A percentile compares a stretch with the other conserved stretches of the same genome.
Conservation (phyloP, 1,139 yeast species). For the Saccharomycopsis phalli region DNA sequence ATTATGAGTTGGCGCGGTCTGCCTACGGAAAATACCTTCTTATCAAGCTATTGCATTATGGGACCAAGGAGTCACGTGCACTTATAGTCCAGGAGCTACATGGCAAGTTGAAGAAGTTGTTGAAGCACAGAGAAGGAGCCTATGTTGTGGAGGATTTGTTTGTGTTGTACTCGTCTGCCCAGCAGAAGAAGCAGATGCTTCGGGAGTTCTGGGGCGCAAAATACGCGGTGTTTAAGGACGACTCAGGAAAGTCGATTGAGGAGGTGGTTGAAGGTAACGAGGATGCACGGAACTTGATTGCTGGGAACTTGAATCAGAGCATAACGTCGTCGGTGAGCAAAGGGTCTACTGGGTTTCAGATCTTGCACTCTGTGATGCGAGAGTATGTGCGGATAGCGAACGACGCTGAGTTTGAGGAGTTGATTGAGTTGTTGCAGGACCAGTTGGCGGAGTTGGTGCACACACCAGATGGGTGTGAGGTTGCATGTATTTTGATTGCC, state of each 20-base stretch:
- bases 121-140: slow-evolving; percentile 99
- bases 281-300: slow-evolving; percentile 75
- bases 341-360: slow-evolving; percentile 94
- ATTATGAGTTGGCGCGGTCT: slow-evolving; percentile 77
- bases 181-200: slow-evolving; percentile 83
- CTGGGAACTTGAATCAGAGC: slow-evolving; percentile 71
- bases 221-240: slow-evolving; percentile 80
- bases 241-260: slow-evolving; percentile 53
- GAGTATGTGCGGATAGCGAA: slow-evolving; percentile 70
- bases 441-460: slow-evolving; percentile 93
- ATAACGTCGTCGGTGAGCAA: slow-evolving; percentile 88
- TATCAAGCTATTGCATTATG: slow-evolving; percentile 86
- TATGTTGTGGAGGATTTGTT: slow-evolving; percentile 92
- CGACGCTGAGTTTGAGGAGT: slow-evolving; percentile 63
- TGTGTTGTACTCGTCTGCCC: slow-evolving; percentile 74
- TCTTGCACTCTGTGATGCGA: slow-evolving; percentile 92
- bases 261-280: slow-evolving; percentile 62
- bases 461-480: slow-evolving; percentile 89
- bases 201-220: slow-evolving; percentile 98
- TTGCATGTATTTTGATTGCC: slow-evolving; percentile 73
- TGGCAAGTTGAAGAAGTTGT: slow-evolving; percentile 81
- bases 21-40: slow-evolving; percentile 89
- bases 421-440: slow-evolving; percentile 75
- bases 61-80: slow-evolving; percentile 71
- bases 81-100: slow-evolving; percentile 75